Percentiles rank a stretch among this genome's conserved stretches.
Evolutionary conservation across 208 protist species (phyloP).

Genomic region (Acanthamoeba royreba): DNA sequence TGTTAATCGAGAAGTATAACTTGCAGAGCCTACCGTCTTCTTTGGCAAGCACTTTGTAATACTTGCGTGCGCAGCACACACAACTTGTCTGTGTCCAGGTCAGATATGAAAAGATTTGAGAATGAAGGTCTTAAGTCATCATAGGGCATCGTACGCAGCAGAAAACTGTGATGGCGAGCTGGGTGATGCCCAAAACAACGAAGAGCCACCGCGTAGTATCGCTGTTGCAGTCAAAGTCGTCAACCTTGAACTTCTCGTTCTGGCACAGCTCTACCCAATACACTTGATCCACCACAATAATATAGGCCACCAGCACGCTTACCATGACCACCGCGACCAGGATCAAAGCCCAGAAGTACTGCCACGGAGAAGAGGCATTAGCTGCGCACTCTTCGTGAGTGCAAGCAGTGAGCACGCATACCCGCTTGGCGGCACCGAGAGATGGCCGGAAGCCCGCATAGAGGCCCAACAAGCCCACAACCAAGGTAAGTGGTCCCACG

Average conservation of each 20-base stretch:
- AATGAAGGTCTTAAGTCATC: no score
- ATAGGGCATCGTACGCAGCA: not conserved
- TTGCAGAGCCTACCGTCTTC: not conserved
- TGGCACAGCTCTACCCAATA: not conserved
- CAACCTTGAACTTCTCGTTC: not conserved
- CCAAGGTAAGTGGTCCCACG: not conserved
- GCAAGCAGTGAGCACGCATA: no score
- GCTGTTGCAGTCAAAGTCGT: not conserved
- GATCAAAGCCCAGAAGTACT: not conserved
- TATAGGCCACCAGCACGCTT: not conserved
- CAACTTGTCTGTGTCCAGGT: not conserved
- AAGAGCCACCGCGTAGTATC: not conserved
- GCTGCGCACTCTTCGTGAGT: no score
- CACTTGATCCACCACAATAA: not conserved
- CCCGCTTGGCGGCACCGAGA: not conserved
- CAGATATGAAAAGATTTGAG: not conserved
- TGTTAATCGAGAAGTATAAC: not conserved
- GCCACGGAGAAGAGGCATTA: not conserved
- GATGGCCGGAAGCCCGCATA: not conserved
- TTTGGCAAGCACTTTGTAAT: not conserved
- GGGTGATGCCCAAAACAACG: not conserved
- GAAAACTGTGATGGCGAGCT: not conserved
- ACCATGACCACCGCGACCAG: not conserved
- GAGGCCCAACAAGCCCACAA: not conserved
- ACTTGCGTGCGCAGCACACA: not conserved